These are phyloP conservation scores for Lentithecium fluviatile DNA, from an alignment of 495 filamentous ascomycete species.

Conservation along the genomic window DNA sequence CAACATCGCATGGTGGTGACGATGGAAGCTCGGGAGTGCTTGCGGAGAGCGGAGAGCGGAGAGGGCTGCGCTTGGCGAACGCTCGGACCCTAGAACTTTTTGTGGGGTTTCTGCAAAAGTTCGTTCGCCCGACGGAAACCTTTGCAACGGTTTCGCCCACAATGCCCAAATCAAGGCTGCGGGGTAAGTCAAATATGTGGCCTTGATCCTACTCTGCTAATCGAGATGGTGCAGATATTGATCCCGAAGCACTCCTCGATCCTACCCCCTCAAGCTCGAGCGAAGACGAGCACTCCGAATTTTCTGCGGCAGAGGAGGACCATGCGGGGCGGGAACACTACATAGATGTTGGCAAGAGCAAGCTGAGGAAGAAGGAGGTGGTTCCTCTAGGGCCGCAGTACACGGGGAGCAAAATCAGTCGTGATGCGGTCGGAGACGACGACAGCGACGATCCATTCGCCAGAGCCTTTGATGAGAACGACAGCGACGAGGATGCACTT, in stretches of 20 bases:
- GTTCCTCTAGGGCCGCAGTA: slow-evolving; percentile 75
- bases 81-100: slow-evolving; percentile 6
- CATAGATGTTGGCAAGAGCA: slow-evolving; percentile 77
- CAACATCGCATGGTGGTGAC: slow-evolving; percentile 43
- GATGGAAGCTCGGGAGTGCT: background rate
- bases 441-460: slow-evolving; percentile 48
- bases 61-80: background rate
- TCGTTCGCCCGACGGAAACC: background rate
- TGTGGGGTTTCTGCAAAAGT: background rate
- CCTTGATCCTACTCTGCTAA: background rate
- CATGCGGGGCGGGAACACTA: slow-evolving; percentile 77
- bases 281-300: slow-evolving; percentile 38
- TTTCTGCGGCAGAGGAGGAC: slow-evolving; percentile 50
- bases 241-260: slow-evolving; percentile 66
- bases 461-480: slow-evolving; percentile 36
- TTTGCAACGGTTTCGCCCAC: background rate
- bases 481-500: slow-evolving; percentile 8
- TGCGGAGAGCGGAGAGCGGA: background rate
- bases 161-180: slow-evolving; percentile 38
- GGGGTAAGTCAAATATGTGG: slow-evolving; percentile 6
- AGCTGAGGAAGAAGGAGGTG: slow-evolving; percentile 70
- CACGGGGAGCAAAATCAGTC: slow-evolving; percentile 71
- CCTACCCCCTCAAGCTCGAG: slow-evolving; percentile 56
- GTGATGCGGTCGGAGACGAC: slow-evolving; percentile 58
- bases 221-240: slow-evolving; percentile 62